Evolutionary conservation across 768 basidiomycete genomes (phyloP).

Genomic region (Pleurotus platypus): DNA sequence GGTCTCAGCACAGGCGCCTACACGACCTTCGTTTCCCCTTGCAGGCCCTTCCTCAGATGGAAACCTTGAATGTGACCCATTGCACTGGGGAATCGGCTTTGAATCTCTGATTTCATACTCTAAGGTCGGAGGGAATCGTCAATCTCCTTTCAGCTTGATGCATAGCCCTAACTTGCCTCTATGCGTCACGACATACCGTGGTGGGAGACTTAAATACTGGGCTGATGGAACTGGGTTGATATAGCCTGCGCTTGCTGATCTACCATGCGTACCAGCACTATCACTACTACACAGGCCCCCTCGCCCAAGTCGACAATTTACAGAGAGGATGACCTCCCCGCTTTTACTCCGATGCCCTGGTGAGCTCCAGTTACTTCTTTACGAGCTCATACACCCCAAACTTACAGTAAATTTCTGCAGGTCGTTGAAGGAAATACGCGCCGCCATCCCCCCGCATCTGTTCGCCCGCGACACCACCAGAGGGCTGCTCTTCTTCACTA

Average conservation of each 20-base stretch:
- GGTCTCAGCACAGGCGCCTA: neutral
- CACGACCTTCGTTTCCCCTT: constrained; percentile 1
- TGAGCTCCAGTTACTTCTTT: constrained; percentile 14
- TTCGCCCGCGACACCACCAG: constrained; percentile 39
- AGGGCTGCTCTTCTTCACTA: constrained; percentile 38
- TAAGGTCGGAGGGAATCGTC: neutral
- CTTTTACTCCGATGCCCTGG: constrained; percentile 46
- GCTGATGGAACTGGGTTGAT: neutral
- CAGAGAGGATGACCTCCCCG: constrained; percentile 36
- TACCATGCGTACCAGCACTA: neutral
- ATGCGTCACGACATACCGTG: constrained; percentile 1
- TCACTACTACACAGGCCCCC: neutral
- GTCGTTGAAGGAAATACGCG: constrained; percentile 47
- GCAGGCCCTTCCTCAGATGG: neutral
- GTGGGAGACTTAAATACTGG: constrained; percentile 5
- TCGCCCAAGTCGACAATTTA: constrained; percentile 14
- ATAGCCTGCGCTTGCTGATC: neutral
- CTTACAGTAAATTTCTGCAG: constrained; percentile 17
- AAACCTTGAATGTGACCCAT: neutral
- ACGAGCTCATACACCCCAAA: too few species aligned
- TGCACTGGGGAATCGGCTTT: neutral
- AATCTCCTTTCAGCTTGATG: neutral
- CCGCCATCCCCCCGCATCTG: constrained; percentile 41
- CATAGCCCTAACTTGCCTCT: neutral
- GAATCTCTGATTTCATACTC: neutral